Evolutionary conservation across 1,284 basidiomycete species (phyloP).

Genomic region (Vanrija pseudolonga): DNA sequence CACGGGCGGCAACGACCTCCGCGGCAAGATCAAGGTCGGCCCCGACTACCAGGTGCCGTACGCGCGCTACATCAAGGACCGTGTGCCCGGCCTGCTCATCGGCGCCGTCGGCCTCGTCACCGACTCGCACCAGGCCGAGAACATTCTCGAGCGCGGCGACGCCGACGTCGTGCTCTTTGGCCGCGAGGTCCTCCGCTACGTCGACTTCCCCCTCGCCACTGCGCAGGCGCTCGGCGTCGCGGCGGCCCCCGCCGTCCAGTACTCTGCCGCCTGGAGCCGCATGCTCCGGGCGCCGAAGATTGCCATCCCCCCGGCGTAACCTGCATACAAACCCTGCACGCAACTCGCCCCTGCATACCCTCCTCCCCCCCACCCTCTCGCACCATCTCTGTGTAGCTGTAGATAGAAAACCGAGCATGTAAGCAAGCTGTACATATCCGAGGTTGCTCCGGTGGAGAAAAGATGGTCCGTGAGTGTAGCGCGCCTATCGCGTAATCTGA

Average conservation of each 20-base stretch:
- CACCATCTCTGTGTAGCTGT: no score
- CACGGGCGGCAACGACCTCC: constrained; percentile 63
- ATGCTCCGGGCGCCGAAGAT: constrained; percentile 36
- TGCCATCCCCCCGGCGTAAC: no score
- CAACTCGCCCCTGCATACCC: no score
- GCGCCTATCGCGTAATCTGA: no score
- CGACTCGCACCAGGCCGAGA: constrained; percentile 62
- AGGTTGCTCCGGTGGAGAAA: no score
- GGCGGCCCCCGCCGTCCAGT: constrained; percentile 42
- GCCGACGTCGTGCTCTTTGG: constrained; percentile 67
- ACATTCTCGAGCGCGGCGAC: constrained; percentile 61
- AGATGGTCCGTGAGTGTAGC: no score
- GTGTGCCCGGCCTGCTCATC: constrained; percentile 57
- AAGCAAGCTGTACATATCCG: no score
- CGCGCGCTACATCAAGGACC: constrained; percentile 64
- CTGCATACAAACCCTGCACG: no score
- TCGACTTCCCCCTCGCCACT: constrained; percentile 46
- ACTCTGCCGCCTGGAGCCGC: constrained; percentile 53
- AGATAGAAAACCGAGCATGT: no score
- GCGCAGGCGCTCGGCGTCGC: constrained; percentile 43
- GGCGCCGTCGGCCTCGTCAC: constrained; percentile 70
- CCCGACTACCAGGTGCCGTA: constrained; percentile 72
- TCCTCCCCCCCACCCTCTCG: no score
- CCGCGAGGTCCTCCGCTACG: constrained; percentile 53
- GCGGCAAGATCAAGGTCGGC: constrained; percentile 57